Base-by-base conservation (phyloP, 768 basidiomycete genomes). In the Xanthoconium purpureum region DNA sequence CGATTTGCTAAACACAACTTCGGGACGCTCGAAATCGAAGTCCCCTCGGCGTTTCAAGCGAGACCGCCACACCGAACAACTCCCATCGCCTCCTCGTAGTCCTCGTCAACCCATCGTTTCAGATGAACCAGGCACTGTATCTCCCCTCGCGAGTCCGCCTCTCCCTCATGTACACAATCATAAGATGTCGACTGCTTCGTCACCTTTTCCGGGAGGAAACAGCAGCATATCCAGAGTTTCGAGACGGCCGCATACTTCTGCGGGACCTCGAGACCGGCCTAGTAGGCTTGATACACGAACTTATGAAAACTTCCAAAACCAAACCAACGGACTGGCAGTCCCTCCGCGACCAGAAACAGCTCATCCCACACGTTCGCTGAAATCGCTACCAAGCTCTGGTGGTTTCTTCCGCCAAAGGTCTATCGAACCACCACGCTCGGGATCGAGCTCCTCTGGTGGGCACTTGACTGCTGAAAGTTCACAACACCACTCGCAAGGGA, bases 161-260 rank as follows among this genome's bases (percentile, higher is more conserved):
- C 52, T 55, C 46, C 61, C 62, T 28, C 50, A 48, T 33, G 53
- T 52, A 20, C 70, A 73, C 42, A 43, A 32, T 32, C 57, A 71
- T 51, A 71, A 69, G 14, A 48, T 71, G 24, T 73, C 70, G 15
- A 72, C 59, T 20, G 63, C 63, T 42, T 70, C 72, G 12, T 65
- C 66, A 17, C 71, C 74, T 52, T 69, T 71, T 58, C 60, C 66
- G 44, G 58, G 38, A 46, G 65, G 60, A 62, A 64, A 57, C 60
- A 59, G 62, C 18, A 67, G 53, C 56, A 73, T 63, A 57, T 55
- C 54, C 60, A 76, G 68, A 60, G 54, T 69, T 43, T 67, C 73
- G 38, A 77, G 84, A 55, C 73, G 88, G 45, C 88, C 88, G 35
- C 87, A 90, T 65, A 89, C 88, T 24, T 86, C 84, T 56, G 86